Evolutionary conservation across 352 stramenopile species (phyloP), one percentile per base, ranked within the genome.

Genomic region (Aphanomyces euteiches): DNA sequence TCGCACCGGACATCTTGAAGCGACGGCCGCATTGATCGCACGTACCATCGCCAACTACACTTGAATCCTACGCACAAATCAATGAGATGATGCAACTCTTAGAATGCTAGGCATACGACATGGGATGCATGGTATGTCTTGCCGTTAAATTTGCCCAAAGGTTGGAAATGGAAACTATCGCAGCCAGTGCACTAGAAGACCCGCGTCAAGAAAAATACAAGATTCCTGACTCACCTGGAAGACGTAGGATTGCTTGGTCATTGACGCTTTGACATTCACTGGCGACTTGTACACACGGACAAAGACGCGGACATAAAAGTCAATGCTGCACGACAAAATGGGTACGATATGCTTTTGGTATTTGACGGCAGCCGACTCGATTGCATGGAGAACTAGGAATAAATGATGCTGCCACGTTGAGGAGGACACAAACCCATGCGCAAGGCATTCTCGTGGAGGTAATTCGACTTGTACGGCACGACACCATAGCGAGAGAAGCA

Each of bases 261-360:
- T 95, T 10, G 84, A 89, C 63, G 95, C 86, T 79, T 98, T 98
- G 43, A 96, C 95, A 73, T 98, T 96, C 15, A 92, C 84, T 19
- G 97, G 97, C 63, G 95, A 96, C 74, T 98, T 93, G 79, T 96
- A 98, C 48, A 99, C 96, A 69, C 98, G 95, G 15, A 99, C 96
- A 82, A 99, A 99, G 47, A 99, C 90, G 57, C 98, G 95, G 48
- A 99, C 87, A 83, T 99, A 99, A 77, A 99, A 99, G 68, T 99
- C 96, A 76, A 99, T 99, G 72, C 96, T 98, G 66, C 99, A 97
- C 43, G 91, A 98, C 28, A 98, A 89, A 21, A 99, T 90, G 0
- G 98, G 97, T 68, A 98, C 89, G 76, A 99, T 98, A 73, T 97
- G 94, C 60, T 96, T 82, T 73, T 96, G 93, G 77, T 99, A 99